Percentiles rank a stretch among this genome's conserved stretches.
Conservation (phyloP, 1,284 basidiomycete genomes). For the Ceratobasidium sp. region DNA sequence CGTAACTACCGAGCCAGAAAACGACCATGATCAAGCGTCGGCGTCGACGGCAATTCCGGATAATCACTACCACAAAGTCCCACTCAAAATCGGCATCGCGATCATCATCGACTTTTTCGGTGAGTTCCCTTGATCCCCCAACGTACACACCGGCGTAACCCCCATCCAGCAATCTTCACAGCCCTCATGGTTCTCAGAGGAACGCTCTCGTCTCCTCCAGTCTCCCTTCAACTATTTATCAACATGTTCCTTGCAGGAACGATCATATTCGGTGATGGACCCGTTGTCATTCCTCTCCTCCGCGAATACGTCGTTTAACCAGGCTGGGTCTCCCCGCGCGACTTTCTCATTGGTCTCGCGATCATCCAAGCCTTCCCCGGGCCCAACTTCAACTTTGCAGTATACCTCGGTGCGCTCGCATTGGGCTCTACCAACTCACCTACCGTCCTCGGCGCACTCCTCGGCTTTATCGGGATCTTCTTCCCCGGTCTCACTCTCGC, state of each 20-base stretch:
- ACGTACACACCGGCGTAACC: background rate
- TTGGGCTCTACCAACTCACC: slow-evolving; percentile 54
- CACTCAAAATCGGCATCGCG: slow-evolving; percentile 33
- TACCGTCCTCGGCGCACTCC: slow-evolving; percentile 61
- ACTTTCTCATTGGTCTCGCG: slow-evolving; percentile 71
- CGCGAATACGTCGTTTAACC: slow-evolving; percentile 70
- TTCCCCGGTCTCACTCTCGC: slow-evolving; percentile 67
- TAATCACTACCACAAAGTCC: slow-evolving; percentile 21
- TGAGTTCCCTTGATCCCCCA: too few relatives aligned
- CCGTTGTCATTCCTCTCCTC: slow-evolving; percentile 71
- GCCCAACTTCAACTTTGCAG: slow-evolving; percentile 72
- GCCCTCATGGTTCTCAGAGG: slow-evolving; percentile 57
- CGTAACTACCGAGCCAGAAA: background rate
- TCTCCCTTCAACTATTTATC: slow-evolving; percentile 60
- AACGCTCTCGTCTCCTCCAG: slow-evolving; percentile 53
- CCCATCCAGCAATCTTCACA: slow-evolving; percentile 53
- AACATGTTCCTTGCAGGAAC: slow-evolving; percentile 64
- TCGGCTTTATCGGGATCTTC: slow-evolving; percentile 67
- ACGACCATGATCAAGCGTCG: background rate
- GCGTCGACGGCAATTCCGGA: background rate
- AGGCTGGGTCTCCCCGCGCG: slow-evolving; percentile 66
- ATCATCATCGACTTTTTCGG: slow-evolving; percentile 47
- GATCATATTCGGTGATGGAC: slow-evolving; percentile 72
- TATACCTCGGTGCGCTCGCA: slow-evolving; percentile 67
- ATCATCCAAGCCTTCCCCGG: slow-evolving; percentile 68